A percentile compares a stretch with the other conserved stretches of the same genome.
These are phyloP conservation scores for Kodamaea laetipori DNA, from an alignment of 805 yeast genomes.

Conservation along the genomic window DNA sequence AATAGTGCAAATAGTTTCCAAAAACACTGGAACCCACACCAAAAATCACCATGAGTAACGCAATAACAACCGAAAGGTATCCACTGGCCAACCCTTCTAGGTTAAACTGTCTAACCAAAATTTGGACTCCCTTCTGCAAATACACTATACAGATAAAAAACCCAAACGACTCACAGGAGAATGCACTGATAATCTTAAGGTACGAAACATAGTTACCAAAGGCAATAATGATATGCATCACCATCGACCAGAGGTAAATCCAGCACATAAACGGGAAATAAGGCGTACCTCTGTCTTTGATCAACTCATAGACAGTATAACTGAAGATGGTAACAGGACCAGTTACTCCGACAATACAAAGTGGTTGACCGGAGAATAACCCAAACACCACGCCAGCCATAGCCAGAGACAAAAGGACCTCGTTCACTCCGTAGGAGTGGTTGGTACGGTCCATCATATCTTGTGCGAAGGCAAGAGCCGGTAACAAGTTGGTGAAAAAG, in stretches of 20 bases:
- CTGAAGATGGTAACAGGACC: constrained; percentile 94
- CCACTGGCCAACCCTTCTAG: constrained; percentile 48
- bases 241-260: constrained; percentile 90
- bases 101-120: constrained; percentile 69
- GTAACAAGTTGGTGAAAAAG: constrained; percentile 86
- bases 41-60: constrained; percentile 72
- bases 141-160: constrained; percentile 86
- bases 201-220: constrained; percentile 65
- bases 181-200: constrained; percentile 71
- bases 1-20: constrained; percentile 63
- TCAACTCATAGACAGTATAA: constrained; percentile 80
- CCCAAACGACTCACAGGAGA: constrained; percentile 92
- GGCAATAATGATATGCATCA: constrained; percentile 75
- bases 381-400: constrained; percentile 91
- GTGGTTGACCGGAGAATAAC: constrained; percentile 81
- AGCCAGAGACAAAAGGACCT: constrained; percentile 79
- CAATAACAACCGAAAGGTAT: constrained; percentile 72
- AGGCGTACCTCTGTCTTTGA: constrained; percentile 53
- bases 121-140: constrained; percentile 87
- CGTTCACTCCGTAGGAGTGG: constrained; percentile 88
- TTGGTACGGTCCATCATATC: constrained; percentile 94
- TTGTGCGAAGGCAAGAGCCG: constrained; percentile 95
- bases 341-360: constrained; percentile 95
- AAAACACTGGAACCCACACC: constrained; percentile 65
- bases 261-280: constrained; percentile 95